Evolutionary conservation across 768 basidiomycete genomes (phyloP).

Genomic region (Russula virescens): DNA sequence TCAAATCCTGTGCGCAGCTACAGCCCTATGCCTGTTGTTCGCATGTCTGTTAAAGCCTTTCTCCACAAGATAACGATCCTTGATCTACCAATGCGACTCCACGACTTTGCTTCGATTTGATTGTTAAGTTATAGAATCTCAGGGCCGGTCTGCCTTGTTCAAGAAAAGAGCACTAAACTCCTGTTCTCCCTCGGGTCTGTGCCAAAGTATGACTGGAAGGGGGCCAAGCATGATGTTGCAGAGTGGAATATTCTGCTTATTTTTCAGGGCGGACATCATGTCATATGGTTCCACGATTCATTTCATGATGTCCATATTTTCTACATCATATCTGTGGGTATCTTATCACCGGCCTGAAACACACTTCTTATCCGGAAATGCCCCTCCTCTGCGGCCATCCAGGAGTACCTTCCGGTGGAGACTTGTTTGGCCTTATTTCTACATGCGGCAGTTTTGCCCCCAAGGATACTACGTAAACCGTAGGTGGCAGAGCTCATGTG

Average conservation of each 20-base stretch:
- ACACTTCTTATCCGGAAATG: neutral
- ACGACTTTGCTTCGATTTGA: neutral
- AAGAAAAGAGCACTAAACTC: neutral
- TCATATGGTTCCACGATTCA: conserved; percentile 10
- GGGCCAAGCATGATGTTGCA: neutral
- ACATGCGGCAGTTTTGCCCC: neutral
- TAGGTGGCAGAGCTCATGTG: conserved; percentile 19
- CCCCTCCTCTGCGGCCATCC: neutral
- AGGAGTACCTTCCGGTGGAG: conserved; percentile 14
- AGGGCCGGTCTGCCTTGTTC: conserved; percentile 5
- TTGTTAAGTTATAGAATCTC: neutral
- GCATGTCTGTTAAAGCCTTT: neutral
- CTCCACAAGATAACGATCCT: neutral
- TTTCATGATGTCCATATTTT: conserved; percentile 17
- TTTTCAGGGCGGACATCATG: neutral
- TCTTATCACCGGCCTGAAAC: neutral
- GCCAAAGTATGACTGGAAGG: neutral
- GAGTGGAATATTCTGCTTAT: conserved; percentile 11
- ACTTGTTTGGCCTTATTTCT: conserved; percentile 4
- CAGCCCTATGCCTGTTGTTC: neutral
- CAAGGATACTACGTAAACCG: neutral
- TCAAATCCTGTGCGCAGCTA: neutral
- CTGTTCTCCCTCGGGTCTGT: neutral
- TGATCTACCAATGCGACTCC: neutral
- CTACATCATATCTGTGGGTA: conserved; percentile 14